Conservation (phyloP, 345 rosid genomes). For the Syzygium aromaticum region DNA sequence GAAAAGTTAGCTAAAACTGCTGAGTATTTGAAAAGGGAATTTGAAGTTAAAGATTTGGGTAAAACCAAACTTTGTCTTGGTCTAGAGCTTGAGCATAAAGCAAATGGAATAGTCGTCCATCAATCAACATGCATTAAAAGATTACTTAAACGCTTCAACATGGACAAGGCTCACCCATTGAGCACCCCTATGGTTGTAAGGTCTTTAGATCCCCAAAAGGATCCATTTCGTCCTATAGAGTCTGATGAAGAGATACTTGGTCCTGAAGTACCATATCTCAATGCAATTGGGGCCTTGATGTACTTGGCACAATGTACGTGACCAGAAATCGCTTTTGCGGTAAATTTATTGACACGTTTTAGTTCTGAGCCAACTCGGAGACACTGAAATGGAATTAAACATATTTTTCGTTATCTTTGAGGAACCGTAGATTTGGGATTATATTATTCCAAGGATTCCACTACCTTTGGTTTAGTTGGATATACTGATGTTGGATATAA, state of each 20-base stretch:
- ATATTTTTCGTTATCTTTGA: not conserved
- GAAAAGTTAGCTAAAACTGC: not conserved
- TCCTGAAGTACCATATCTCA: no score
- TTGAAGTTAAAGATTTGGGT: not conserved
- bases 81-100: not conserved
- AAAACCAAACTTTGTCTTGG: not conserved
- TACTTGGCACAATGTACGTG: not conserved
- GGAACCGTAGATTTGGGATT: not conserved
- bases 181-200: not conserved
- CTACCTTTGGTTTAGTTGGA: not conserved
- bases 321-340: not conserved
- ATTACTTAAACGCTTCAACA: no score
- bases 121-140: not conserved
- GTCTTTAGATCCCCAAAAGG: not conserved
- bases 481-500: not conserved
- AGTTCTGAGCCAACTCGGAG: not conserved
- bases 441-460: no score
- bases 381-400: not conserved
- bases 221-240: not conserved
- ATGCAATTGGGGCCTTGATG: not conserved
- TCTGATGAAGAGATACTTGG: no score
- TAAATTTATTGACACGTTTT: not conserved
- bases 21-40: not conserved
- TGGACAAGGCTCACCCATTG: not conserved
- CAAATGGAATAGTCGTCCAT: not conserved